A percentile compares a stretch with the other conserved stretches of the same genome.
Evolutionary conservation across 352 stramenopile genomes (phyloP).

Genomic region (Phytopythium boreale): DNA sequence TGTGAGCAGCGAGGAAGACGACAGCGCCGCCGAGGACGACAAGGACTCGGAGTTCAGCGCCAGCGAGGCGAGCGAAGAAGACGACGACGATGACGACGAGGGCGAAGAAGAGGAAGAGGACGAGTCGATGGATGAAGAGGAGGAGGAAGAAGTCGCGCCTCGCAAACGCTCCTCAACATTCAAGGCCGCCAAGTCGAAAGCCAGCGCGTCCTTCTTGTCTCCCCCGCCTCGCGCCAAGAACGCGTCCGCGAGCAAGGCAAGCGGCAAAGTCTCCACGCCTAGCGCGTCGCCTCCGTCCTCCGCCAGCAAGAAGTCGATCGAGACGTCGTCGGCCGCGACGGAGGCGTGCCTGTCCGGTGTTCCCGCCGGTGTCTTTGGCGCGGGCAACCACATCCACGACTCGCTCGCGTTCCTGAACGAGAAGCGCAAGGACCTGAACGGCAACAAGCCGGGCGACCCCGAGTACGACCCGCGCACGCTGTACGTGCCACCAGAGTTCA

Average conservation of each 20-base stretch:
- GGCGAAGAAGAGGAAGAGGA: conserved; percentile 43
- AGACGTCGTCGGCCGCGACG: conserved; percentile 19
- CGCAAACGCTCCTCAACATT: conserved; percentile 49
- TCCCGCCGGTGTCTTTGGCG: conserved; percentile 40
- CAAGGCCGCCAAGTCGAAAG: conserved; percentile 16
- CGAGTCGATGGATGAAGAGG: conserved; percentile 23
- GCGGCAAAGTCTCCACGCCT: not conserved
- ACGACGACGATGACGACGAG: conserved; percentile 49
- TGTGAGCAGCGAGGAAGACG: conserved; percentile 42
- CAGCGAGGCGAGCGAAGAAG: conserved; percentile 32
- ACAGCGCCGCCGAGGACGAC: conserved; percentile 32
- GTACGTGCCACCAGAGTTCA: conserved; percentile 82
- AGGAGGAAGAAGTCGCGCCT: conserved; percentile 26
- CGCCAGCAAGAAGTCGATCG: conserved; percentile 18
- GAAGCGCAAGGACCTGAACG: conserved; percentile 87
- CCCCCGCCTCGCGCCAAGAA: conserved; percentile 14
- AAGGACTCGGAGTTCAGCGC: conserved; percentile 56
- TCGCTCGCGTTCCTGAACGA: conserved; percentile 88
- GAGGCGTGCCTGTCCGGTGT: conserved; percentile 14
- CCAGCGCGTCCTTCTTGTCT: conserved; percentile 36
- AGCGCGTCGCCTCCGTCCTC: conserved; percentile 12
- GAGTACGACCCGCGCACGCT: conserved; percentile 94
- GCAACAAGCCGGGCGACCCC: conserved; percentile 72
- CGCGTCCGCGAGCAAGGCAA: not conserved
- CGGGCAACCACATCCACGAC: conserved; percentile 89